phyloP scores from a whole-genome alignment of 306 rosid genomes.

The Ochetophila trinervis region DNA sequence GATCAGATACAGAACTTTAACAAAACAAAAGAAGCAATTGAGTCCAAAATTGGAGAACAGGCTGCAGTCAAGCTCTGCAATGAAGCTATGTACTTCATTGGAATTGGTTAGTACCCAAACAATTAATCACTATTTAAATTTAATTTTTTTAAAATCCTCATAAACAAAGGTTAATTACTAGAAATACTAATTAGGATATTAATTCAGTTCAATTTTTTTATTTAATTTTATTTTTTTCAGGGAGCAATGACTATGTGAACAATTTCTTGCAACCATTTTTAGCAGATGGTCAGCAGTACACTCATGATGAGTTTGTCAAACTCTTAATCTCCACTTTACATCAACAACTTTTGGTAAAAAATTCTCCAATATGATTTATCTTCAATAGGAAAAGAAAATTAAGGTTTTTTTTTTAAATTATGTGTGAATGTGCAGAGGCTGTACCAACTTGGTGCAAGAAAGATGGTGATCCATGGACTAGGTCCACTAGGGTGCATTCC shows the following conservation, averaged over 20 bases:
- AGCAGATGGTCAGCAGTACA: conserved; percentile 76
- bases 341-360: conserved; percentile 49
- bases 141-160: background rate
- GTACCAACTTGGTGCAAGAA: conserved; percentile 63
- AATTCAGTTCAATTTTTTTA: background rate
- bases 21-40: conserved; percentile 44
- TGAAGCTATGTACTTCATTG: conserved; percentile 71
- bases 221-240: conserved; percentile 23
- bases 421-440: conserved; percentile 36
- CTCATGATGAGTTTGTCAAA: conserved; percentile 60
- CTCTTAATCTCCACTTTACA: conserved; percentile 52
- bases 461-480: conserved; percentile 57
- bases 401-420: background rate
- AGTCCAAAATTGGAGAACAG: conserved; percentile 44
- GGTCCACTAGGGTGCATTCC: conserved; percentile 96
- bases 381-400: too few species aligned
- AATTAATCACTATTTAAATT: background rate
- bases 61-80: conserved; percentile 52
- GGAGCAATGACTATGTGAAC: conserved; percentile 90
- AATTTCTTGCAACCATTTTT: conserved; percentile 83
- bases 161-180: too few species aligned
- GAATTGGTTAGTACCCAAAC: conserved; percentile 52
- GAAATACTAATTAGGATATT: too few species aligned
- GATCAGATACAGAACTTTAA: conserved; percentile 65
- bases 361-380: background rate